These are phyloP conservation scores for Gentiana dahurica DNA, from an alignment of 257 asterid species.

Conservation along the genomic window DNA sequence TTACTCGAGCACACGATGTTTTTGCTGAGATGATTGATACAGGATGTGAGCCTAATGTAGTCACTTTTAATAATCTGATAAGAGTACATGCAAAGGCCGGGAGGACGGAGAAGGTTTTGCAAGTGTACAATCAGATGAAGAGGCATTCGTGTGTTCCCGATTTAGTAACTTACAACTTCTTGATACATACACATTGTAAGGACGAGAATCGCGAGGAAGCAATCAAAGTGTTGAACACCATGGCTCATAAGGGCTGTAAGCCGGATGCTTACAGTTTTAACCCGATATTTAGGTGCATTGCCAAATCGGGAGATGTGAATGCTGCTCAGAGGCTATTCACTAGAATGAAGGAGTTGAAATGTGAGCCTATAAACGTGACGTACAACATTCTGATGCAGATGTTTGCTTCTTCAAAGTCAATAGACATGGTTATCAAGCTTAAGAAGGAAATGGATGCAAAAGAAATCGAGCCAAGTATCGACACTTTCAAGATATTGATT, in stretches of 20 bases:
- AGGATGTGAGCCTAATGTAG: conserved; percentile 64
- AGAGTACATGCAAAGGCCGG: conserved; percentile 89
- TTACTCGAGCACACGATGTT: conserved; percentile 84
- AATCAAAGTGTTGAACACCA: conserved; percentile 49
- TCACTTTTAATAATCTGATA: conserved; percentile 77
- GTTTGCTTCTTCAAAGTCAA: conserved; percentile 64
- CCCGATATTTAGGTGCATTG: conserved; percentile 69
- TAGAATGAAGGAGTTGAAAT: conserved; percentile 65
- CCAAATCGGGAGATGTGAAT: conserved; percentile 57
- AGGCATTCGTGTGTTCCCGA: conserved; percentile 62
- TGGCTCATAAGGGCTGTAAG: conserved; percentile 57
- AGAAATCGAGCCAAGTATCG: conserved; percentile 75
- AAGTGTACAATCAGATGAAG: conserved; percentile 85
- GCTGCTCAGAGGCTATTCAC: conserved; percentile 63
- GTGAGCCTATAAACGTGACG: conserved; percentile 59
- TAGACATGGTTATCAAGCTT: conserved; percentile 80
- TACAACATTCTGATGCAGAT: conserved; percentile 77
- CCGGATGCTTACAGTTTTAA: conserved; percentile 59
- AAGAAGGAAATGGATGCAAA: conserved; percentile 74
- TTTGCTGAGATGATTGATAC: conserved; percentile 74
- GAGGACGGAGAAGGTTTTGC: conserved; percentile 75
- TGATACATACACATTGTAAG: conserved; percentile 73
- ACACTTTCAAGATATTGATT: conserved; percentile 57
- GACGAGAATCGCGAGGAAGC: conserved; percentile 74
- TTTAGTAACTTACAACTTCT: conserved; percentile 61